Base-by-base conservation (phyloP, 2,329 filamentous ascomycete genomes). In the Aspergillus terreus region DNA sequence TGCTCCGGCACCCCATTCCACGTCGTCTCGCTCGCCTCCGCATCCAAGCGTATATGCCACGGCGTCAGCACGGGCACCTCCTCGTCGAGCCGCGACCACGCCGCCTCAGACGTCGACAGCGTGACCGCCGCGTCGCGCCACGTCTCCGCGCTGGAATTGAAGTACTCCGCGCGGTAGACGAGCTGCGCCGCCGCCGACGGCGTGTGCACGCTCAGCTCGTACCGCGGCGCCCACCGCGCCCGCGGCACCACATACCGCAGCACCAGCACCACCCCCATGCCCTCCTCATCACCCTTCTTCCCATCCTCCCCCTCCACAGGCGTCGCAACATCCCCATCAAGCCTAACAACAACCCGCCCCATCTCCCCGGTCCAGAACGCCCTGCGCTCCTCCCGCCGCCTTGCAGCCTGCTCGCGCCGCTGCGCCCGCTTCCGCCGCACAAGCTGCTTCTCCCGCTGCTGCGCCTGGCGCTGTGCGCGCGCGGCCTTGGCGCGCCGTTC, bases 81-180 rank as follows among this genome's bases (percentile, higher is more conserved):
- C 52, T 85, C 80, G 21, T 79, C 75, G 2, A 85, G 69, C 1
- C 78, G 78, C 1, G 79, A 75, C 48, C 82, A 83, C 4, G 76
- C 76, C 3, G 83, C 79, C 59, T 86, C 81, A 0, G 82, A 85
- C 0, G 82, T 86, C 2, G 84, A 86, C 4, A 87, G 76, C 0
- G 77, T 78, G 35, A 87, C 69, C 55, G 78, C 81, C 64, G 81
- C 80, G 66, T 81, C 78, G 27, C 71, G 73, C 84, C 84, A 87
- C 0, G 78, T 81, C 69, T 87, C 84, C 0, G 80, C 82, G 0
- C 82, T 85, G 46, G 72, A 72, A 67, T 87, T 87, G 51, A 76
- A 78, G 47, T 86, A 78, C 56, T 80, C 77, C 1, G 84, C 83
- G 49, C 85, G 81, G 63, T 87, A 87, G 59, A 78, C 78, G 12